Percentiles rank a stretch among this genome's conserved stretches.
phyloP scores from a whole-genome alignment of 345 rosid species.

The Bruguiera sexangula region DNA sequence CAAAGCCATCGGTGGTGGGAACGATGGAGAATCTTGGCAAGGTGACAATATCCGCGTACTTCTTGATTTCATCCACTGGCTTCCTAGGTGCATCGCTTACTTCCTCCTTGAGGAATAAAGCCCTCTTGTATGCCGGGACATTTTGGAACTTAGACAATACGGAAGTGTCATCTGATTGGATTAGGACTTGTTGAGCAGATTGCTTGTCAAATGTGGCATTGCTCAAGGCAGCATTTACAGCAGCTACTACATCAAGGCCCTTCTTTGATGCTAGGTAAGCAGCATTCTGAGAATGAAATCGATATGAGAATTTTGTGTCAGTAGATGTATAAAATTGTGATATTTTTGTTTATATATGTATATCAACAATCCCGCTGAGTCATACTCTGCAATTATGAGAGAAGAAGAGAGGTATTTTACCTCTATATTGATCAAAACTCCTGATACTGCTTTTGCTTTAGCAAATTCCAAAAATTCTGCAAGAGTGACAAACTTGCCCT shows the following conservation, averaged over 20 bases:
- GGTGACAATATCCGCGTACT: constrained; percentile 59
- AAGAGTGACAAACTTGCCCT: constrained; percentile 61
- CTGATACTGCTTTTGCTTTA: constrained; percentile 63
- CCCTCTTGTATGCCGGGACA: constrained; percentile 49
- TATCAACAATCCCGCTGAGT: too few relatives aligned
- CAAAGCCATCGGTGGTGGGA: constrained; percentile 33
- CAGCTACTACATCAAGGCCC: constrained; percentile 56
- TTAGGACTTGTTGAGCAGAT: constrained; percentile 63
- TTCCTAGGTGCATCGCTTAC: constrained; percentile 53
- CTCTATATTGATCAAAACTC: constrained; percentile 70
- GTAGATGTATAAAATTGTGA: too few relatives aligned
- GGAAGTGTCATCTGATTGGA: constrained; percentile 72
- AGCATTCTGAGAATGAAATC: constrained; percentile 50
- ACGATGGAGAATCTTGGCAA: constrained; percentile 44
- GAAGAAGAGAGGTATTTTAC: constrained; percentile 27
- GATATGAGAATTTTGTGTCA: background rate
- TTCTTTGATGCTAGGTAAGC: constrained; percentile 79
- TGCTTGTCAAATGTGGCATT: constrained; percentile 68
- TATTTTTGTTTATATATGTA: too few relatives aligned
- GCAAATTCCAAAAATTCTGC: constrained; percentile 65
- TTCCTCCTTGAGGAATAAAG: constrained; percentile 40
- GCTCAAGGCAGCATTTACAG: constrained; percentile 46
- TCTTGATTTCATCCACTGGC: constrained; percentile 57
- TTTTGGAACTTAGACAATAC: constrained; percentile 53
- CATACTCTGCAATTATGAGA: background rate